Evolutionary conservation across 257 asterid genomes (phyloP), one percentile per base, ranked within the genome.

Genomic region (Primulina huaijiensis): DNA sequence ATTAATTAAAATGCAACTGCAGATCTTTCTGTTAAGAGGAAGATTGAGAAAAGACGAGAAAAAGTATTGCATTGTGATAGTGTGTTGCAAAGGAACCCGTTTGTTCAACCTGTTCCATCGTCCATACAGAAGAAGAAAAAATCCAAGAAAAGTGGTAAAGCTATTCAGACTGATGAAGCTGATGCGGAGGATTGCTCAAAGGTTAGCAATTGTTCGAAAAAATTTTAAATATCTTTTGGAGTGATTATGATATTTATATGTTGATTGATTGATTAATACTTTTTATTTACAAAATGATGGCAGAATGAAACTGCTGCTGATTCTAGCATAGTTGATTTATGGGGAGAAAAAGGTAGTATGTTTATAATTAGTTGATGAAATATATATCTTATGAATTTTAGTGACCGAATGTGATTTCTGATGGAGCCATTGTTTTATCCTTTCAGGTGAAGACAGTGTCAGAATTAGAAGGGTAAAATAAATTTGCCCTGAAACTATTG

Each of bases 31-130:
- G 89, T 77, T 52, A 89, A 80, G 78, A 83, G 92, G 23, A 94
- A 91, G 88, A 91, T 94, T 75, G 97, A 94, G 74, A 94, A 91
- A 75, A 84, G 74, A 74, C 79, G 96, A 79, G 92, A 86, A 52
- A 87, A 83, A 73, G 95, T 89, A 29, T 84, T 94, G 58, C 88
- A 84, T 10, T 79, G 76, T 74, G 96, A 94, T 20, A 94, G 96
- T 78, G 21, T 94, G 72, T 73, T 94, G 74, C 95, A 89, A 79
- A 86, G 83, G 69, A 94, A 90, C 73, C 88, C 92, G 43, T 90
- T 87, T 76, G 74, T 91, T 70, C 73, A 91, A 77, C 81, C 95
- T 27, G 69, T 91, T 69, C 97, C 97, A 8, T 85, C 96, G 17
- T 90, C 96, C 10, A 72, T 64, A 52, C 92, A 83, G 67, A 90